phyloP scores from a whole-genome alignment of 1,284 basidiomycete genomes.

The Cystobasidium slooffiae region DNA sequence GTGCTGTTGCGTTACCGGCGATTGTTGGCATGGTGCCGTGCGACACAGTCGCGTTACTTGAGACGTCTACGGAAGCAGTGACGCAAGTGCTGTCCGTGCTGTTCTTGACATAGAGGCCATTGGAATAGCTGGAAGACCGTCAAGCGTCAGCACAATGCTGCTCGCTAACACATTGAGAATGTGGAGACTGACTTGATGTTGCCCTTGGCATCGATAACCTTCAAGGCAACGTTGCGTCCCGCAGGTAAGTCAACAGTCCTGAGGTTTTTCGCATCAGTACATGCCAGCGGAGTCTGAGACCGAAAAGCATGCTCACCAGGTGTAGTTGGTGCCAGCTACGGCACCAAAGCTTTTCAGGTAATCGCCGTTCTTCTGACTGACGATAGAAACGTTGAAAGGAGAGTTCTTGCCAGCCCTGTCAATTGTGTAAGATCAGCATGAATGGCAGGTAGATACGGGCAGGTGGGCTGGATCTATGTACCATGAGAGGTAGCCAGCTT shows the following conservation, averaged over 20 bases:
- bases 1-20: slow-evolving; percentile 15
- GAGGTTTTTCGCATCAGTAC: not conserved
- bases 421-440: not conserved
- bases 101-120: slow-evolving; percentile 23
- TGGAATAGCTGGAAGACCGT: slow-evolving; percentile 10
- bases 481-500: slow-evolving; percentile 26
- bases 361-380: slow-evolving; percentile 28
- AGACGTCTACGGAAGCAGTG: not conserved
- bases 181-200: slow-evolving; percentile 25
- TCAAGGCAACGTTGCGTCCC: slow-evolving; percentile 19
- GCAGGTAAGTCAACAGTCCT: slow-evolving; percentile 34
- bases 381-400: slow-evolving; percentile 33
- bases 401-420: slow-evolving; percentile 27
- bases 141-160: not conserved
- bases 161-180: not conserved
- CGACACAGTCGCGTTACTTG: slow-evolving; percentile 16
- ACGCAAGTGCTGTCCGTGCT: slow-evolving; percentile 21
- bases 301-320: not conserved
- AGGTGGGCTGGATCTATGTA: not conserved
- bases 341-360: slow-evolving; percentile 18
- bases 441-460: not conserved
- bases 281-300: not conserved
- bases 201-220: slow-evolving; percentile 27
- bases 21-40: slow-evolving; percentile 5
- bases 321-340: slow-evolving; percentile 1